Evolutionary conservation across 2,329 filamentous ascomycete genomes (phyloP), one percentile per base, ranked within the genome.

Genomic region (Hirsutella minnesotensis): DNA sequence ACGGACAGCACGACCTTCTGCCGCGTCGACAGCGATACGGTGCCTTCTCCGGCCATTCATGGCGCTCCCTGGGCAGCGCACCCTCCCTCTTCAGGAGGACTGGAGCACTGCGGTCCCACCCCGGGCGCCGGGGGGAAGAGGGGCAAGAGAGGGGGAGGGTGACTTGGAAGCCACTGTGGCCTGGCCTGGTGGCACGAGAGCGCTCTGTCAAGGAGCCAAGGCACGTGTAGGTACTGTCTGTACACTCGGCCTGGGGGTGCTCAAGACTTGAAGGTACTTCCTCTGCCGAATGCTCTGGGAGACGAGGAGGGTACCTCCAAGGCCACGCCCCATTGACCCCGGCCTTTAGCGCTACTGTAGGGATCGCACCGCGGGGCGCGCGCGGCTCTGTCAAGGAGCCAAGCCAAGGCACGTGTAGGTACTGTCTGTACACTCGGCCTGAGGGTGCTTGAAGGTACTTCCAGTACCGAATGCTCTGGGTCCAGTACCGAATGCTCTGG

Each of bases 21-120:
- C 47, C 41, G 45, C 43, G 35, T 44, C 42, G 45, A 46, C 46
- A 46, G 47, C 46, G 41, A 40, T 21, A 44, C 47, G 47, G 47
- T 42, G 47, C 42, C 43, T 44, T 43, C 40, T 42, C 41, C 30
- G 43, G 38, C 47, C 46, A 46, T 31, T 48, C 40, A 42, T 42
- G 44, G 36, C 40, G 20, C 46, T 41, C 44, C 47, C 43, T 44
- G 45, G 31, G 41, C 42, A 40, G 41, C 35, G 37, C 44, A 41
- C 33, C 33, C 42, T 39, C 44, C 44, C 42, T 47, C 43, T 35
- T 27, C 41, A 46, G 41, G 47, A 47, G 34, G 41, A 30, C 44
- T 42, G 39, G 41, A 39, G 40, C 43, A 33, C 38, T 20, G 35
- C 37, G 24, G 39, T 42, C 40, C 44, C 40, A 40, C 44, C 40